phyloP scores from a whole-genome alignment of 176 grass and related monocot genomes.

The Thinopyrum elongatum region DNA sequence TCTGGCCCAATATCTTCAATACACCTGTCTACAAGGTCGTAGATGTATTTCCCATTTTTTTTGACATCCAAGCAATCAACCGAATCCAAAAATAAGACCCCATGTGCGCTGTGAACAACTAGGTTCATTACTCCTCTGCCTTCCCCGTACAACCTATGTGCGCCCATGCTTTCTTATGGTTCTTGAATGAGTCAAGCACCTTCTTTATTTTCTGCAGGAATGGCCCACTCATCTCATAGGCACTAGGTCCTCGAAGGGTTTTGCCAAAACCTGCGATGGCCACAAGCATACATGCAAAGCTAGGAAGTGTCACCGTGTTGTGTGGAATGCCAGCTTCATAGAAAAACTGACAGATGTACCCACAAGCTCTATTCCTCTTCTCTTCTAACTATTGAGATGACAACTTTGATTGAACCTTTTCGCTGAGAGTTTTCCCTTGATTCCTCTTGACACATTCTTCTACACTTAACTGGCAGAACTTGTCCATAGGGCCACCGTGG shows the following conservation, averaged over 20 bases:
- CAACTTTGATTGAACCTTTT: background rate
- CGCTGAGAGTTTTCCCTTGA: too few relatives aligned
- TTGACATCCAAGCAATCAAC: background rate
- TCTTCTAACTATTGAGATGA: background rate
- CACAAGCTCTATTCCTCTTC: background rate
- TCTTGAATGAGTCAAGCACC: background rate
- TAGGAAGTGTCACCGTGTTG: too few relatives aligned
- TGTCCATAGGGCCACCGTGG: background rate
- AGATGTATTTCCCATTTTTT: background rate
- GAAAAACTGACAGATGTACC: constrained; percentile 3
- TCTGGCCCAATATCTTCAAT: constrained; percentile 2
- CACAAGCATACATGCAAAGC: background rate
- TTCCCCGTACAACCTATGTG: background rate
- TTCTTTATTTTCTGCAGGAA: constrained; percentile 5
- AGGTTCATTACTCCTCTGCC: too few relatives aligned
- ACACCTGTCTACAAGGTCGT: background rate
- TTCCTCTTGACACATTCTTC: too few relatives aligned
- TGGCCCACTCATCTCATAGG: background rate
- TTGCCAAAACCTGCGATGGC: background rate
- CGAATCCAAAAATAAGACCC: background rate
- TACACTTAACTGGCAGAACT: background rate
- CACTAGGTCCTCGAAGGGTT: background rate
- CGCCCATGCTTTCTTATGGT: background rate
- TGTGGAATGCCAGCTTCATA: too few relatives aligned
- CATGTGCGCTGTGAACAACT: background rate